Conservation (phyloP, 495 filamentous ascomycete species). For the Achaetomiella virescens region DNA sequence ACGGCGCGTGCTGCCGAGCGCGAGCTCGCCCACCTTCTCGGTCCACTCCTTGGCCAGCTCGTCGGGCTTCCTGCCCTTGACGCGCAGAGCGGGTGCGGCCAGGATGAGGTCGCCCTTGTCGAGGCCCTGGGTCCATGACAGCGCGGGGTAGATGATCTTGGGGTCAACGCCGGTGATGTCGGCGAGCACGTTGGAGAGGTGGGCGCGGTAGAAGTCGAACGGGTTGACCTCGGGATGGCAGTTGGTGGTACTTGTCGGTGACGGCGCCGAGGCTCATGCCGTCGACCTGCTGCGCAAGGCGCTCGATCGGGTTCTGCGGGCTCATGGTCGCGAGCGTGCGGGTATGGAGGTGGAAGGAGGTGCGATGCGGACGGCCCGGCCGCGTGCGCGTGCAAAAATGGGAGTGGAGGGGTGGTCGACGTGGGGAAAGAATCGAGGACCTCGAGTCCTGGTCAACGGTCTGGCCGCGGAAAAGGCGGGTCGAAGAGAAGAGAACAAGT, state of each 20-base stretch:
- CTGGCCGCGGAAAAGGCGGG: slow-evolving; percentile 6
- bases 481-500: slow-evolving; percentile 22
- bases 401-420: slow-evolving; percentile 10
- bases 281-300: slow-evolving; percentile 35
- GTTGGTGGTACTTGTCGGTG: slow-evolving; percentile 44
- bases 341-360: slow-evolving; percentile 11
- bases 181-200: slow-evolving; percentile 69
- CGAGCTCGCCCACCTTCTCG: slow-evolving; percentile 47
- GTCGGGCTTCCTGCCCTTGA: slow-evolving; percentile 76
- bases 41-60: slow-evolving; percentile 66
- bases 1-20: background rate
- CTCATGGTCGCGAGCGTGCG: slow-evolving; percentile 25
- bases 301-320: slow-evolving; percentile 24
- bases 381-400: slow-evolving; percentile 16
- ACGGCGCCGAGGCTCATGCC: slow-evolving; percentile 35
- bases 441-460: slow-evolving; percentile 11
- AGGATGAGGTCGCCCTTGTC: slow-evolving; percentile 88
- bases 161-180: slow-evolving; percentile 66
- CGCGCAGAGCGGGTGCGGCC: slow-evolving; percentile 68
- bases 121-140: slow-evolving; percentile 75
- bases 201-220: slow-evolving; percentile 79
- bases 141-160: slow-evolving; percentile 66
- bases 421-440: slow-evolving; percentile 10
- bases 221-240: slow-evolving; percentile 70
- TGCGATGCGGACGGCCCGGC: slow-evolving; percentile 10